Conservation (phyloP, 345 rosid species). For the Eucalyptus fibrosa region DNA sequence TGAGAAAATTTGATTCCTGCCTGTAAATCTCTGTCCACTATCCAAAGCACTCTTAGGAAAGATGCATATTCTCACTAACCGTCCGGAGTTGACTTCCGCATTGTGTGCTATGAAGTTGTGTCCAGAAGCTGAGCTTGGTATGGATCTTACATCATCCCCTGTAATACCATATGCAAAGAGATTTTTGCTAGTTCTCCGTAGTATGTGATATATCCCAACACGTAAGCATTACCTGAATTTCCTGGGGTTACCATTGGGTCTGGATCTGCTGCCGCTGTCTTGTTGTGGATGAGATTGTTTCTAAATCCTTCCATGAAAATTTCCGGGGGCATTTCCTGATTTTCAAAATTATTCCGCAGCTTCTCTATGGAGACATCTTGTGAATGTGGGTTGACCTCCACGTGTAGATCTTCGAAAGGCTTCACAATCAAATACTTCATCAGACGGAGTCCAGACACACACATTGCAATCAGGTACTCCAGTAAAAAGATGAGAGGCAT, state of each 20-base stretch:
- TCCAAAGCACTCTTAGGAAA: background rate
- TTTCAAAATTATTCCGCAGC: slow-evolving; percentile 1
- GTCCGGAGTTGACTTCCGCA: slow-evolving; percentile 15
- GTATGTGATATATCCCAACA: background rate
- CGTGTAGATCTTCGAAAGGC: slow-evolving; percentile 40
- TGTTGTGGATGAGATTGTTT: slow-evolving; percentile 16
- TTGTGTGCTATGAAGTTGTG: slow-evolving; percentile 11
- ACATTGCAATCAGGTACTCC: slow-evolving; percentile 2
- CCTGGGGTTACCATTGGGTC: slow-evolving; percentile 20
- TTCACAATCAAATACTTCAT: slow-evolving; percentile 9
- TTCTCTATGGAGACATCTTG: slow-evolving; percentile 34
- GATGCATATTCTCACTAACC: slow-evolving; percentile 10
- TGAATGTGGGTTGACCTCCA: slow-evolving; percentile 27
- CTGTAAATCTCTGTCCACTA: background rate
- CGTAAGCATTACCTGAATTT: slow-evolving; percentile 35
- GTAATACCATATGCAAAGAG: background rate
- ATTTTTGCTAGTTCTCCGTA: background rate
- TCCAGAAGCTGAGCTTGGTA: slow-evolving; percentile 66
- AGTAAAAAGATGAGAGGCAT: slow-evolving; percentile 11
- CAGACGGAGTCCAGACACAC: background rate
- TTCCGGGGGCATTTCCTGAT: background rate
- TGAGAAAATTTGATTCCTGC: background rate
- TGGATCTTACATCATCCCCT: slow-evolving; percentile 53
- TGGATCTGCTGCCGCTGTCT: background rate
- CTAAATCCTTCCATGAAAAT: slow-evolving; percentile 6